These are phyloP conservation scores for Gleditsia sinensis DNA, from an alignment of 306 rosid species.

Conservation along the genomic window DNA sequence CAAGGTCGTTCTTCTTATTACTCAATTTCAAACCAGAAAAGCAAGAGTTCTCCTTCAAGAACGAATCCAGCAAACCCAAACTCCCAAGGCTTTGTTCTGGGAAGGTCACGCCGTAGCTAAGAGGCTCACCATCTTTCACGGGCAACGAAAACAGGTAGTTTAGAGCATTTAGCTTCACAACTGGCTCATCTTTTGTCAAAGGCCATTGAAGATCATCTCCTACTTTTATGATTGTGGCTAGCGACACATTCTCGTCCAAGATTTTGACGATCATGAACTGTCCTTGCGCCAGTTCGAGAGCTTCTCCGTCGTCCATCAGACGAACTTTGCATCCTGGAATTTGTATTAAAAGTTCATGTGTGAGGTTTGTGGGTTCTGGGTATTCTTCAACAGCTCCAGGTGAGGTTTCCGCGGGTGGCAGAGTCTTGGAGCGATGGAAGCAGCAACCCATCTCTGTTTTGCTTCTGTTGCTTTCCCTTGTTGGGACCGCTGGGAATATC, in stretches of 20 bases:
- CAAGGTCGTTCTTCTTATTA: slow-evolving; percentile 51
- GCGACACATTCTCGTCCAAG: slow-evolving; percentile 58
- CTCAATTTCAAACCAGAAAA: slow-evolving; percentile 53
- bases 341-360: slow-evolving; percentile 57
- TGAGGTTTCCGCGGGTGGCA: slow-evolving; percentile 29
- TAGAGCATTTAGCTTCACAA: slow-evolving; percentile 70
- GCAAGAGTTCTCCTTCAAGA: slow-evolving; percentile 71
- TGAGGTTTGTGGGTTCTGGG: slow-evolving; percentile 38
- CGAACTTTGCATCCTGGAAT: slow-evolving; percentile 74
- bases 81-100: slow-evolving; percentile 44
- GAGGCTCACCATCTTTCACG: slow-evolving; percentile 79
- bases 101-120: slow-evolving; percentile 88
- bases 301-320: slow-evolving; percentile 84
- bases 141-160: slow-evolving; percentile 78
- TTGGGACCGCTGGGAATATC: slow-evolving; percentile 26
- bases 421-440: slow-evolving; percentile 49
- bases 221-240: slow-evolving; percentile 74
- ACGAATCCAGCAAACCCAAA: slow-evolving; percentile 64
- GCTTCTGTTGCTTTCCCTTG: slow-evolving; percentile 31
- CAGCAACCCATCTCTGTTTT: slow-evolving; percentile 61
- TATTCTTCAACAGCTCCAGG: slow-evolving; percentile 11
- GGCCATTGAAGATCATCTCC: slow-evolving; percentile 90
- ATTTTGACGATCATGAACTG: slow-evolving; percentile 65
- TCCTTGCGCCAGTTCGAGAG: slow-evolving; percentile 64
- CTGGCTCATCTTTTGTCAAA: slow-evolving; percentile 96